A percentile compares a stretch with the other conserved stretches of the same genome.
phyloP scores from a whole-genome alignment of 2,329 filamentous ascomycete genomes.

The Davidsoniella eucalypti region DNA sequence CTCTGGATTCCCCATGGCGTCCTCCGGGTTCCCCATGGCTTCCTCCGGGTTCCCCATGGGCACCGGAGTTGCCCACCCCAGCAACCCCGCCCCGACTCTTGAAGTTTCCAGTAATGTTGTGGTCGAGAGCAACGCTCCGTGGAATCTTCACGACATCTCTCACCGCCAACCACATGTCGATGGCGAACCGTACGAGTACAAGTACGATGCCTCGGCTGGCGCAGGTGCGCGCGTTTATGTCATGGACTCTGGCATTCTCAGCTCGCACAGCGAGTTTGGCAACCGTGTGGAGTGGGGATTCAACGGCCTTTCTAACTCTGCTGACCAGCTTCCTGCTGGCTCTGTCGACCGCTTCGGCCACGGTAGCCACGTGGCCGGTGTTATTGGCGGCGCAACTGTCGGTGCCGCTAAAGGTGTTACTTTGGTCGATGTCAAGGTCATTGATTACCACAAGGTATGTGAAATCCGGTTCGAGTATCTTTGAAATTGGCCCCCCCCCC shows the following conservation, averaged over 20 bases:
- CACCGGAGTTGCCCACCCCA: background rate
- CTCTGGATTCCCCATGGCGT: background rate
- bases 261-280: slow-evolving; percentile 19
- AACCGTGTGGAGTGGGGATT: slow-evolving; percentile 21
- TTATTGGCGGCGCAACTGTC: slow-evolving; percentile 20
- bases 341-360: slow-evolving; percentile 23
- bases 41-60: background rate
- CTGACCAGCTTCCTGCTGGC: slow-evolving; percentile 4
- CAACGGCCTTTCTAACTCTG: slow-evolving; percentile 15
- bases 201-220: slow-evolving; percentile 22
- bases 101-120: background rate
- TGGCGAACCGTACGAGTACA: slow-evolving; percentile 16
- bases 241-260: slow-evolving; percentile 25
- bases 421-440: slow-evolving; percentile 30
- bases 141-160: slow-evolving; percentile 16
- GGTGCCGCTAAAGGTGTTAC: slow-evolving; percentile 28
- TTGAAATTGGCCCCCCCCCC: background rate
- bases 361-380: slow-evolving; percentile 24
- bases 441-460: slow-evolving; percentile 20
- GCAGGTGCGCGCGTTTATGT: slow-evolving; percentile 24
- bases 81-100: too few relatives aligned
- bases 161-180: background rate
- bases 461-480: background rate
- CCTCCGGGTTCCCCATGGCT: background rate
- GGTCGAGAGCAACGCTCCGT: slow-evolving; percentile 18